Evolutionary conservation across 2,329 filamentous ascomycete genomes (phyloP), one percentile per base, ranked within the genome.

Genomic region (Monosporascus sp.): DNA sequence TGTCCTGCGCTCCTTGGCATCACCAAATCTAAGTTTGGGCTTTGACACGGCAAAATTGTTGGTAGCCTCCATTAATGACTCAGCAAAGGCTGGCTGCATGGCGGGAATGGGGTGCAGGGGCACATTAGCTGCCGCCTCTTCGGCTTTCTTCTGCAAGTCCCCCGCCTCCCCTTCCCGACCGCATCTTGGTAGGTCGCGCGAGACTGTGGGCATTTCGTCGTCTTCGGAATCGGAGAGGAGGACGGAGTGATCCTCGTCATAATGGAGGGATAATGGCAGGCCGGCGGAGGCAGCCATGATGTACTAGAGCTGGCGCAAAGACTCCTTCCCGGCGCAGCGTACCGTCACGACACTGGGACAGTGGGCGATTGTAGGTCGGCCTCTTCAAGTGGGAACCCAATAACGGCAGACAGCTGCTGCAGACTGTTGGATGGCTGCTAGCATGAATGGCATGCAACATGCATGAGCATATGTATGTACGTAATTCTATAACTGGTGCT

Each of bases 71-170:
- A 84, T 74, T 61, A 94, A 83, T 2, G 89, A 93, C 71, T 94
- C 90, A 62, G 88, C 85, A 67, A 95, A 94, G 56, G 90, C 88
- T 57, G 81, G 83, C 69, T 94, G 90, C 83, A 94, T 88, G 31
- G 82, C 80, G 17, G 82, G 74, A 50, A 94, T 86, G 7, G 90
- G 90, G 66, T 95, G 90, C 27, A 69, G 64, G 11, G 76, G 76
- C 20, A 74, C 68, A 59, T 64, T 67, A 49, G 65, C 61, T n/a
- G 66, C 61, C 20, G 61, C 62, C 52, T 66, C 66, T 53, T 63
- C 64, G 41, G 61, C 62, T 55, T 61, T 67, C 52, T 65, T 62
- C 36, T 58, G 66, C 59, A 64, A 58, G 41, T 59, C 56, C 49
- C 65, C 59, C 31, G 57, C 56, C 9, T 57, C 51, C 26, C 59